Evolutionary conservation across 208 protist genomes (phyloP).

Genomic region (Naegleria lovaniensis): DNA sequence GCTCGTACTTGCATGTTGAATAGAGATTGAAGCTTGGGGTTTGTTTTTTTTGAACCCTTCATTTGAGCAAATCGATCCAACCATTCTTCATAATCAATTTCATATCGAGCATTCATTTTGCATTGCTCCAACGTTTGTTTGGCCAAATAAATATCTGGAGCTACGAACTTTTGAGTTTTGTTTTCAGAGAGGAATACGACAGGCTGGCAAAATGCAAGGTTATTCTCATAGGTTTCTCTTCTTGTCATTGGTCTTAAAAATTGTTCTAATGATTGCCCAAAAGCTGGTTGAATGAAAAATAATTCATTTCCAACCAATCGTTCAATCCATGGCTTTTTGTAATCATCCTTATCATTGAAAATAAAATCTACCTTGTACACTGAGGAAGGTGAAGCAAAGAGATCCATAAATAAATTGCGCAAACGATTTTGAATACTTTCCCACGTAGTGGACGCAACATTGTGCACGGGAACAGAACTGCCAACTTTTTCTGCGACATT

Average conservation of each 20-base stretch:
- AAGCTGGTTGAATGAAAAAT: neutral
- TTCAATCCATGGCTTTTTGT: neutral
- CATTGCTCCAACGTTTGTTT: neutral
- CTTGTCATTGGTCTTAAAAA: neutral
- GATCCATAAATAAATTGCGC: neutral
- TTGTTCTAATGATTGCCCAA: neutral
- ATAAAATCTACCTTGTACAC: neutral
- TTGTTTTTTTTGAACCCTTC: neutral
- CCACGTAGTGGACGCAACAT: neutral
- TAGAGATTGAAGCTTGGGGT: neutral
- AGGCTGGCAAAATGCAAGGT: neutral
- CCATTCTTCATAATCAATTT: neutral
- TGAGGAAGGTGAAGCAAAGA: neutral
- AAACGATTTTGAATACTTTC: neutral
- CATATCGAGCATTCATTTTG: neutral
- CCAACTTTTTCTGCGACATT: neutral
- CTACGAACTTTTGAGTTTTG: neutral
- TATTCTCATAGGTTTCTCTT: neutral
- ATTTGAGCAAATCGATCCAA: neutral
- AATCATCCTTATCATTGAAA: neutral
- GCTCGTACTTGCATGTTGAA: neutral
- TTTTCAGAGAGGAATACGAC: neutral
- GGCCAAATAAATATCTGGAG: neutral
- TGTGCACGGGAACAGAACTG: too few relatives aligned
- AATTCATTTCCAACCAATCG: neutral